A percentile compares a stretch with the other conserved stretches of the same genome.
phyloP scores from a whole-genome alignment of 169 alveolate species.

The Cryptosporidium andersoni region DNA sequence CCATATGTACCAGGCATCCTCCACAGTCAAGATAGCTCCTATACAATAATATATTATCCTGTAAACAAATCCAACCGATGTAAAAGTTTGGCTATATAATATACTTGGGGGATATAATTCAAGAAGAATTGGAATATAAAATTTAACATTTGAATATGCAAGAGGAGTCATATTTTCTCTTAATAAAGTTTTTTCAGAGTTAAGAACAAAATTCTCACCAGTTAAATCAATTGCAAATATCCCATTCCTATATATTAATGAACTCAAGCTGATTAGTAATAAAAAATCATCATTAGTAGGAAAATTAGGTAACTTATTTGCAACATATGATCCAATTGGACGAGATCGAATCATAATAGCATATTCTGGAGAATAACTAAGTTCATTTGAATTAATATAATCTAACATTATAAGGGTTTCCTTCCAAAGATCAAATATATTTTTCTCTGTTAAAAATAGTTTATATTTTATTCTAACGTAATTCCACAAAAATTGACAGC shows the following conservation, averaged over 20 bases:
- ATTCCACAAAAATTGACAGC: slow-evolving; percentile 43
- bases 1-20: slow-evolving; percentile 67
- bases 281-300: slow-evolving; percentile 37
- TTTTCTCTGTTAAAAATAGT: slow-evolving; percentile 1
- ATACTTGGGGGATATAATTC: slow-evolving; percentile 46
- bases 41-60: slow-evolving; percentile 53
- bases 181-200: neutral
- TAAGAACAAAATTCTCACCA: slow-evolving; percentile 2
- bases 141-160: slow-evolving; percentile 28
- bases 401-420: neutral
- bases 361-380: slow-evolving; percentile 15
- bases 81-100: neutral
- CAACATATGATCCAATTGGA: neutral
- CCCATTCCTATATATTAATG: slow-evolving; percentile 25
- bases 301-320: neutral
- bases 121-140: slow-evolving; percentile 27
- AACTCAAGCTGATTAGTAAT: slow-evolving; percentile 1
- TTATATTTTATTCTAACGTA: slow-evolving; percentile 16
- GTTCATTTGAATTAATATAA: neutral
- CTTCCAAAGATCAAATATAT: slow-evolving; percentile 21
- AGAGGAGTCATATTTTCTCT: slow-evolving; percentile 45
- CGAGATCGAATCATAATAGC: slow-evolving; percentile 8
- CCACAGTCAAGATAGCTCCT: slow-evolving; percentile 15
- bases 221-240: slow-evolving; percentile 66
- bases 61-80: slow-evolving; percentile 45